Conservation (phyloP, 106 monocot genomes). For the Dactylorhiza incarnata region DNA sequence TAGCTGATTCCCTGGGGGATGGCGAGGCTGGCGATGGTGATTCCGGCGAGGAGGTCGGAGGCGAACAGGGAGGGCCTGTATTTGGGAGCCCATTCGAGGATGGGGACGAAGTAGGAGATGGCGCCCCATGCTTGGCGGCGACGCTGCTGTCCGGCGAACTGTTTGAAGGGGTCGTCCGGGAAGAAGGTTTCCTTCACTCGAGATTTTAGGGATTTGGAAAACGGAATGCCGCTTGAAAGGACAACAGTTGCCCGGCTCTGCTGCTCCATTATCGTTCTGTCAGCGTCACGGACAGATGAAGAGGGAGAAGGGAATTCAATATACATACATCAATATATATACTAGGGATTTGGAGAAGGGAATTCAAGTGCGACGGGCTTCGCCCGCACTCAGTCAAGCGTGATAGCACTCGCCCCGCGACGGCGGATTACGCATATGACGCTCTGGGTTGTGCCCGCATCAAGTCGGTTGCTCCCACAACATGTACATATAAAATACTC, state of each 20-base stretch:
- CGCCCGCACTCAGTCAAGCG: too few relatives aligned
- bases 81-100: constrained; percentile 51
- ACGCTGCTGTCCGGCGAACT: constrained; percentile 12
- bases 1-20: constrained; percentile 92
- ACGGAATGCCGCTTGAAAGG: constrained; percentile 15
- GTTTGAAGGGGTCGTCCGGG: constrained; percentile 63
- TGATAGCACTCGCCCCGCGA: too few relatives aligned
- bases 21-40: constrained; percentile 76
- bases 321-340: too few relatives aligned
- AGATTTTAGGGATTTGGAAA: constrained; percentile 9
- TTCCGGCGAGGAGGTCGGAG: constrained; percentile 58
- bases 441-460: too few relatives aligned
- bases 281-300: not conserved
- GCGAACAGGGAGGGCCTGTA: constrained; percentile 35
- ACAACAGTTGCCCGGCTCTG: not conserved
- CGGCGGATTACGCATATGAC: too few relatives aligned
- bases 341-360: too few relatives aligned
- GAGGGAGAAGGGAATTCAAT: not conserved
- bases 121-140: constrained; percentile 5
- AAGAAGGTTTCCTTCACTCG: constrained; percentile 54
- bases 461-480: too few relatives aligned
- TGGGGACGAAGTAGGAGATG: constrained; percentile 44
- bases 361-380: too few relatives aligned
- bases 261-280: not conserved
- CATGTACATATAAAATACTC: too few relatives aligned